Conservation (phyloP, 2,329 filamentous ascomycete species). For the Penicillium sp. region DNA sequence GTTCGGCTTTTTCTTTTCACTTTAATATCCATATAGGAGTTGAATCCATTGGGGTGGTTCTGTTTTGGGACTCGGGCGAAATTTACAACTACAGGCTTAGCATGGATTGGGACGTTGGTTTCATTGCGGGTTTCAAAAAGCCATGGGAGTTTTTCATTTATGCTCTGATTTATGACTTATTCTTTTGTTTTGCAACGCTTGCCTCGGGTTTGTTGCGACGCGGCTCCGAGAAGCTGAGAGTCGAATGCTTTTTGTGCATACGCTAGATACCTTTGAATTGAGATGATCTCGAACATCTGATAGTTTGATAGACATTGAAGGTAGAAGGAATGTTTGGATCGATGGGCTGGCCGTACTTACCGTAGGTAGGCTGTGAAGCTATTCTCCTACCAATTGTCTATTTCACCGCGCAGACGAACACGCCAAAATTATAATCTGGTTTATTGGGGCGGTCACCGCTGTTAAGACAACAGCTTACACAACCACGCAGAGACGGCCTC, state of each 20-base stretch:
- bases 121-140: slow-evolving; percentile 3
- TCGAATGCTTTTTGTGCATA: background rate
- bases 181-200: background rate
- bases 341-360: background rate
- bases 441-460: too few relatives aligned
- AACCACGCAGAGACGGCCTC: background rate
- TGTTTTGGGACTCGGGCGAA: background rate
- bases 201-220: background rate
- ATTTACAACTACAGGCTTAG: background rate
- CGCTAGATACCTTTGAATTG: background rate
- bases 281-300: background rate
- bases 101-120: slow-evolving; percentile 1
- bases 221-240: background rate
- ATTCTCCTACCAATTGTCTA: too few relatives aligned
- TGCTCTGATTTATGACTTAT: background rate
- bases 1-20: background rate
- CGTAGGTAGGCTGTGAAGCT: too few relatives aligned
- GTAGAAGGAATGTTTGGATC: background rate
- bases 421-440: too few relatives aligned
- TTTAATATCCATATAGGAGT: background rate
- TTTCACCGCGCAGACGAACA: too few relatives aligned
- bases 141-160: slow-evolving; percentile 11
- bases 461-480: background rate
- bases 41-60: background rate
- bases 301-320: background rate